Conservation (phyloP, 2,329 filamentous ascomycete genomes). For the Penicillium brasilianum region DNA sequence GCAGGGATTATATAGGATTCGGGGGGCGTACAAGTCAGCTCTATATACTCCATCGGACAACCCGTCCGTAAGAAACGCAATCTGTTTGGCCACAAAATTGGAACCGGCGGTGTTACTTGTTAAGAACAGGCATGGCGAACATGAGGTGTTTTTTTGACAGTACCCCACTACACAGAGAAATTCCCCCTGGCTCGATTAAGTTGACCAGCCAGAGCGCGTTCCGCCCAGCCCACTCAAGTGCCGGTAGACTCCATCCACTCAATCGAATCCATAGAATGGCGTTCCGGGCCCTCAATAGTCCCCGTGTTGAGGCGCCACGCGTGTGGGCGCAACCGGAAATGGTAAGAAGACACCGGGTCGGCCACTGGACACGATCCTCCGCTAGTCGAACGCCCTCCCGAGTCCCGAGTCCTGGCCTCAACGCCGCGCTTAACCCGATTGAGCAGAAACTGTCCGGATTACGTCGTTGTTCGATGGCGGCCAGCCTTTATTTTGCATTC, state of each 20-base stretch:
- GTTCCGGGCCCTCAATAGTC: background rate
- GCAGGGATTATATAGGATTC: constrained; percentile 17
- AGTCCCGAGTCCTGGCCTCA: background rate
- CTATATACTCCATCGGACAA: background rate
- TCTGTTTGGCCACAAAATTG: background rate
- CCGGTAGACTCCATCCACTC: background rate
- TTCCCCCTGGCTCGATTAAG: background rate
- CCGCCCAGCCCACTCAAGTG: background rate
- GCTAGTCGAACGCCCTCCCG: background rate
- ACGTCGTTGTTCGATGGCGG: constrained; percentile 2
- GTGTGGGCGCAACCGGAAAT: background rate
- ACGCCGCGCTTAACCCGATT: constrained; percentile 17
- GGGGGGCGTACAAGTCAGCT: background rate
- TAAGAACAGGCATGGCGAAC: background rate
- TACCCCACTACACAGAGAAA: background rate
- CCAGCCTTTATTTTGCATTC: background rate
- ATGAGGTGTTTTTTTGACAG: background rate
- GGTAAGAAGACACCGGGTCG: constrained; percentile 10
- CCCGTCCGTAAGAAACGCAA: background rate
- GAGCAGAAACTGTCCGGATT: constrained; percentile 26
- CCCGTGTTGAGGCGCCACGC: background rate
- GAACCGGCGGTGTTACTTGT: constrained; percentile 4
- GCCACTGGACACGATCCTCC: background rate
- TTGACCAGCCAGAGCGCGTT: background rate
- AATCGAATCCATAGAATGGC: background rate